A percentile compares a stretch with the other conserved stretches of the same genome.
phyloP scores from a whole-genome alignment of 2,329 filamentous ascomycete species.

The Gyromitra esculenta region DNA sequence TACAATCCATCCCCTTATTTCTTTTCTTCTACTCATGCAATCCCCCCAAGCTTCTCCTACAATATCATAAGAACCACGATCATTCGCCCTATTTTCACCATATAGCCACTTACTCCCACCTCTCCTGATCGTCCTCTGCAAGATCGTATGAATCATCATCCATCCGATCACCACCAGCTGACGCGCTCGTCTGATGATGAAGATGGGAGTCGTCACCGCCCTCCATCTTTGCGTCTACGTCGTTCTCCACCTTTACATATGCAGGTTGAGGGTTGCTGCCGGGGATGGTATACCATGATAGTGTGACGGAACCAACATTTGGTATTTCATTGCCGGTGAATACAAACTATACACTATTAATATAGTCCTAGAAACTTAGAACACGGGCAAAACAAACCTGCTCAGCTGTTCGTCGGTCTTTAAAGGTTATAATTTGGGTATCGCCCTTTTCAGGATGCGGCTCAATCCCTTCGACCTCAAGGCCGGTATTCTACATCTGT shows the following conservation, averaged over 20 bases:
- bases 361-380: background rate
- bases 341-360: slow-evolving; percentile 62
- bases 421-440: slow-evolving; percentile 67
- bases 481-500: slow-evolving; percentile 57
- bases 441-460: slow-evolving; percentile 58
- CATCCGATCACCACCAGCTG: slow-evolving; percentile 62
- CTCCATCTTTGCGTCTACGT: slow-evolving; percentile 57
- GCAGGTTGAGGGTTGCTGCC: slow-evolving; percentile 38
- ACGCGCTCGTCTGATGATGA: slow-evolving; percentile 41
- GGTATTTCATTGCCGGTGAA: slow-evolving; percentile 70
- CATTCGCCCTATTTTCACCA: too few relatives aligned
- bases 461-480: slow-evolving; percentile 56
- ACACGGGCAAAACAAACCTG: slow-evolving; percentile 64
- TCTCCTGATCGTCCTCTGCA: slow-evolving; percentile 66
- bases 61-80: too few relatives aligned
- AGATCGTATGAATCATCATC: slow-evolving; percentile 65
- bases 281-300: slow-evolving; percentile 68
- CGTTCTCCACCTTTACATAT: slow-evolving; percentile 50
- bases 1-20: slow-evolving; percentile 3
- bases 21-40: slow-evolving; percentile 4
- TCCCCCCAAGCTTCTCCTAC: background rate
- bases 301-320: slow-evolving; percentile 71
- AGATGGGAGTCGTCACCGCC: slow-evolving; percentile 57
- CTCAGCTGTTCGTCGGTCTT: slow-evolving; percentile 76
- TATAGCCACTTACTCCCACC: slow-evolving; percentile 32